These are phyloP conservation scores for Drechmeria coniospora DNA, from an alignment of 2,329 filamentous ascomycete genomes.

Conservation along the genomic window DNA sequence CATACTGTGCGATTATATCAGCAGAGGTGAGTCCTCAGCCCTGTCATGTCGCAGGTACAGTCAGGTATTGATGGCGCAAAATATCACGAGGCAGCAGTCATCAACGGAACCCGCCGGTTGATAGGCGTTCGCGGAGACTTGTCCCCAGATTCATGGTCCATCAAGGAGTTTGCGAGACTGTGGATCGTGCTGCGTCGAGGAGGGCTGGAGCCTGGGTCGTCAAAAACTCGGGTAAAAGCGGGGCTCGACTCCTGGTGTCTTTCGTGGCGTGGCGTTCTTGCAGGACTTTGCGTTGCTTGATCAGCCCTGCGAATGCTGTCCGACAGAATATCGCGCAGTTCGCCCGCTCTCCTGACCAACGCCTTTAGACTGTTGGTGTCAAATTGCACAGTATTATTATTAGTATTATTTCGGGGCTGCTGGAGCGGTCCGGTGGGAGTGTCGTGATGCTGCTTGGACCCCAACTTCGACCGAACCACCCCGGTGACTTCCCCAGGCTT, in stretches of 20 bases:
- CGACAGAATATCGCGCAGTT: slow-evolving; percentile 42
- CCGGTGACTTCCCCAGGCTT: slow-evolving; percentile 25
- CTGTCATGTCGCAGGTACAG: too few relatives aligned
- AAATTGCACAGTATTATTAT: slow-evolving; percentile 43
- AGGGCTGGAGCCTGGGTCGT: slow-evolving; percentile 42
- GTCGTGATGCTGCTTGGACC: slow-evolving; percentile 39
- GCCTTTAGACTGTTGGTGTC: slow-evolving; percentile 55
- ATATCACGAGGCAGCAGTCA: slow-evolving; percentile 32
- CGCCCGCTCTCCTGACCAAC: slow-evolving; percentile 46
- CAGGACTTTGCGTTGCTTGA: slow-evolving; percentile 40
- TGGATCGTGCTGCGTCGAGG: slow-evolving; percentile 30
- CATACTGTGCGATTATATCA: too few relatives aligned
- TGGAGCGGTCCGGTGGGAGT: slow-evolving; percentile 18
- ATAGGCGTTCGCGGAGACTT: slow-evolving; percentile 35
- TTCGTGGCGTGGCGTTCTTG: slow-evolving; percentile 30
- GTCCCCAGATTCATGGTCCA: slow-evolving; percentile 33
- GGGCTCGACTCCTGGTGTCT: slow-evolving; percentile 40
- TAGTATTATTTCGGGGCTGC: slow-evolving; percentile 17
- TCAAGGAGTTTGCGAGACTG: slow-evolving; percentile 36
- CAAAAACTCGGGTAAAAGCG: slow-evolving; percentile 53
- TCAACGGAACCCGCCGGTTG: slow-evolving; percentile 43
- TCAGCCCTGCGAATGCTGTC: slow-evolving; percentile 45
- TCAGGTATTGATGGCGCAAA: background rate
- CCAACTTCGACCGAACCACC: slow-evolving; percentile 46
- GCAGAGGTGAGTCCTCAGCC: too few relatives aligned